Evolutionary conservation across 306 rosid genomes (phyloP).

Genomic region (Echinosophora koreensis): DNA sequence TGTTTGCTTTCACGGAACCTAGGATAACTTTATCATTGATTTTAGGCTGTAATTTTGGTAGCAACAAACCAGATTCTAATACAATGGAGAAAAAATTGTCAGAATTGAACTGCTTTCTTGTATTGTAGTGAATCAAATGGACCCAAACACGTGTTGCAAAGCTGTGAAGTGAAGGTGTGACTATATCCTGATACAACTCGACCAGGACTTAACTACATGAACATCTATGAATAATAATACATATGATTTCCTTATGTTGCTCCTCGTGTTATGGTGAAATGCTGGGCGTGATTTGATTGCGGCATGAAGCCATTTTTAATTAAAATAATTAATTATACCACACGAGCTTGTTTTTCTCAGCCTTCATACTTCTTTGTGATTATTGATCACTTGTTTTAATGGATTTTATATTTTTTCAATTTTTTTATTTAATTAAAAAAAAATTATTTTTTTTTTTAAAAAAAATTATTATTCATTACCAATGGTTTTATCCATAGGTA

Average conservation of each 20-base stretch:
- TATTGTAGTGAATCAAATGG: not conserved
- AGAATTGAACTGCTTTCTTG: not conserved
- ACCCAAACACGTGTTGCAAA: not conserved
- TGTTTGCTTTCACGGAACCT: no score
- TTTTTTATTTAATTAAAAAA: no score
- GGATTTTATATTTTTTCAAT: no score
- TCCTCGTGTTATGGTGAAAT: not conserved
- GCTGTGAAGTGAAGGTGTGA: not conserved
- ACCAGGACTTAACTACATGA: not conserved
- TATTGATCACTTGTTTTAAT: no score
- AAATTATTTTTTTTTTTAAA: no score
- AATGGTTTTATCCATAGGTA: no score
- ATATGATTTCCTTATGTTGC: not conserved
- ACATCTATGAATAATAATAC: not conserved
- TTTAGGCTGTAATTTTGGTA: no score
- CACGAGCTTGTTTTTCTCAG: no score
- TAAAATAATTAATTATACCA: not conserved
- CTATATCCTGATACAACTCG: not conserved
- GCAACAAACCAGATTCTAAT: no score
- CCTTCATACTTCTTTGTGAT: no score
- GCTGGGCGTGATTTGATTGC: not conserved
- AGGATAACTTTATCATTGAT: no score
- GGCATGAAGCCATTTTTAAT: not conserved
- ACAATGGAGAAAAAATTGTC: not conserved
- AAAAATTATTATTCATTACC: no score